These are phyloP conservation scores for Leptodontidium sp. DNA, from an alignment of 2,329 filamentous ascomycete species.

Conservation along the genomic window DNA sequence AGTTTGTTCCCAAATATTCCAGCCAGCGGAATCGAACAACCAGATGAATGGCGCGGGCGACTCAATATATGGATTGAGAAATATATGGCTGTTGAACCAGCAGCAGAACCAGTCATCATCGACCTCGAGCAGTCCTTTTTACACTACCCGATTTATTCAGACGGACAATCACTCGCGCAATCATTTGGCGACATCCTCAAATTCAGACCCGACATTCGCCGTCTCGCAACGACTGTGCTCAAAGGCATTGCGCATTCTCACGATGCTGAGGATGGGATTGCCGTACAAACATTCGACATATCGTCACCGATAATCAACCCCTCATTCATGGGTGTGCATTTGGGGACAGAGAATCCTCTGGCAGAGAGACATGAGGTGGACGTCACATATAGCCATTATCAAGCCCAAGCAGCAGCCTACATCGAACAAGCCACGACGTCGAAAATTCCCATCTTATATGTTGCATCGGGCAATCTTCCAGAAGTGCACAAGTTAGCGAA, in stretches of 20 bases:
- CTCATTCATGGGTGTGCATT: slow-evolving; percentile 51
- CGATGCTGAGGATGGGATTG: slow-evolving; percentile 36
- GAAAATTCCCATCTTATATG: slow-evolving; percentile 50
- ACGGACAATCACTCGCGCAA: slow-evolving; percentile 48
- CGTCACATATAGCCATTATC: slow-evolving; percentile 42
- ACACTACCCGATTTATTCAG: slow-evolving; percentile 49
- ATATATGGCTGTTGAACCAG: slow-evolving; percentile 32
- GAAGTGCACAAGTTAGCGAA: slow-evolving; percentile 50
- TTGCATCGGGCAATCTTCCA: slow-evolving; percentile 52
- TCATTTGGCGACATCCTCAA: slow-evolving; percentile 53
- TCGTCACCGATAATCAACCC: slow-evolving; percentile 41
- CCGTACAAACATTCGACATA: slow-evolving; percentile 40
- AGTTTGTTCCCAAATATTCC: slow-evolving; percentile 37
- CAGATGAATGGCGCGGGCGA: slow-evolving; percentile 39
- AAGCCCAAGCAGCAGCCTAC: slow-evolving; percentile 50
- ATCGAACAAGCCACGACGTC: slow-evolving; percentile 46
- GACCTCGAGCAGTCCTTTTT: slow-evolving; percentile 49
- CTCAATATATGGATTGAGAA: slow-evolving; percentile 40
- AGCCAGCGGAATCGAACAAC: slow-evolving; percentile 37
- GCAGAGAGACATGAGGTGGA: slow-evolving; percentile 44
- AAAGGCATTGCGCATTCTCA: slow-evolving; percentile 41
- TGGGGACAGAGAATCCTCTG: slow-evolving; percentile 49
- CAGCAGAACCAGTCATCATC: slow-evolving; percentile 37
- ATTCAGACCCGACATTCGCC: slow-evolving; percentile 38
- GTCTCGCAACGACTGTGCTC: slow-evolving; percentile 47